Conservation (phyloP, 441 rosid genomes). For the Mallotus repandus region DNA sequence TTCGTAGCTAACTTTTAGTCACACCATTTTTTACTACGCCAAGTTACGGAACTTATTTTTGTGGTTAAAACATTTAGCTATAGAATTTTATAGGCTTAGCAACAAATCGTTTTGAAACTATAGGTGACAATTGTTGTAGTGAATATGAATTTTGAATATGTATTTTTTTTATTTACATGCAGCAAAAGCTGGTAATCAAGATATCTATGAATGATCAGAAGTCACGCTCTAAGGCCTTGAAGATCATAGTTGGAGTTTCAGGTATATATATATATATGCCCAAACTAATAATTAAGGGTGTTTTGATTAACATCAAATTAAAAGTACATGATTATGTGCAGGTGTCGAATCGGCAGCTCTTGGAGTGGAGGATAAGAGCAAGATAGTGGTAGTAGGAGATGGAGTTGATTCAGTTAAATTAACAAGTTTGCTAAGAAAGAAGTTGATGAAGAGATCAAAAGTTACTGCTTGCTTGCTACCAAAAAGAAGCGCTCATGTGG, state of each 20-base stretch:
- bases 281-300: too few species aligned
- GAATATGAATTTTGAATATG: too few species aligned
- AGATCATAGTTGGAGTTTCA: conserved; percentile 25
- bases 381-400: conserved; percentile 52
- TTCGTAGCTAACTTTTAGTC: too few species aligned
- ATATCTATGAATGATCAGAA: conserved; percentile 22
- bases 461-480: too few species aligned
- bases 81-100: too few species aligned
- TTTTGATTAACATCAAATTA: too few species aligned
- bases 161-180: conserved; percentile 7
- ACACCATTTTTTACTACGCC: too few species aligned
- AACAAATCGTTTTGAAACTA: too few species aligned
- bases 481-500: too few species aligned
- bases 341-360: conserved; percentile 46
- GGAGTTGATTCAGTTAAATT: conserved; percentile 40
- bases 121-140: too few species aligned
- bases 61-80: too few species aligned
- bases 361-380: conserved; percentile 46
- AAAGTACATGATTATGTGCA: not conserved
- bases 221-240: conserved; percentile 35
- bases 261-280: conserved; percentile 18
- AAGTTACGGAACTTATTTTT: too few species aligned
- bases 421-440: conserved; percentile 35
- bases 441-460: not conserved
- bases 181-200: conserved; percentile 44